These are phyloP conservation scores for Fennellomyces sp. DNA, from an alignment of 371 early-diverging fungal genomes.

Conservation along the genomic window DNA sequence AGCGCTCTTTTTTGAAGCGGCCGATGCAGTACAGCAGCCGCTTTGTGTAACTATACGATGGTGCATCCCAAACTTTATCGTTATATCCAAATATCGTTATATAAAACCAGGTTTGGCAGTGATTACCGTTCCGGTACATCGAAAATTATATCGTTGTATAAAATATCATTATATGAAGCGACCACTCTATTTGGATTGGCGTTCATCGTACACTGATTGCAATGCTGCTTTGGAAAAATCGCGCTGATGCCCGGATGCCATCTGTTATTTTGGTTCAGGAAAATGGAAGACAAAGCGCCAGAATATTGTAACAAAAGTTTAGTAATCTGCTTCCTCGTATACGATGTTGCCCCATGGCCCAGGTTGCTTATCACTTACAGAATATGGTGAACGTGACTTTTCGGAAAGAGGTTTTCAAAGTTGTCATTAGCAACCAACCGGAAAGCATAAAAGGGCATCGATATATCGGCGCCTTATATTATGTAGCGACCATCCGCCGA, in stretches of 20 bases:
- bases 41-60: too few relatives aligned
- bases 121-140: too few relatives aligned
- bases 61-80: too few relatives aligned
- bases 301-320: background rate
- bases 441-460: background rate
- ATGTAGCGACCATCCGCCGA: background rate
- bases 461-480: background rate
- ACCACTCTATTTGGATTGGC: background rate
- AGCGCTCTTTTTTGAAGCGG: too few relatives aligned
- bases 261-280: background rate
- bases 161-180: too few relatives aligned
- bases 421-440: background rate
- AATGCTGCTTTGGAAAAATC: background rate
- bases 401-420: background rate
- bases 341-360: too few relatives aligned
- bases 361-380: conserved; percentile 4
- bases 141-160: too few relatives aligned
- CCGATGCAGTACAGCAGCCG: too few relatives aligned
- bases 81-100: too few relatives aligned
- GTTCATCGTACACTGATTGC: background rate
- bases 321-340: background rate
- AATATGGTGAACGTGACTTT: background rate
- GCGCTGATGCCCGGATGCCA: background rate
- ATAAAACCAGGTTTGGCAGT: too few relatives aligned
- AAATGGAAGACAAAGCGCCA: background rate